Percentiles rank a stretch among this genome's conserved stretches.
phyloP scores from a whole-genome alignment of 768 basidiomycete genomes.

The Hortiboletus campestris region DNA sequence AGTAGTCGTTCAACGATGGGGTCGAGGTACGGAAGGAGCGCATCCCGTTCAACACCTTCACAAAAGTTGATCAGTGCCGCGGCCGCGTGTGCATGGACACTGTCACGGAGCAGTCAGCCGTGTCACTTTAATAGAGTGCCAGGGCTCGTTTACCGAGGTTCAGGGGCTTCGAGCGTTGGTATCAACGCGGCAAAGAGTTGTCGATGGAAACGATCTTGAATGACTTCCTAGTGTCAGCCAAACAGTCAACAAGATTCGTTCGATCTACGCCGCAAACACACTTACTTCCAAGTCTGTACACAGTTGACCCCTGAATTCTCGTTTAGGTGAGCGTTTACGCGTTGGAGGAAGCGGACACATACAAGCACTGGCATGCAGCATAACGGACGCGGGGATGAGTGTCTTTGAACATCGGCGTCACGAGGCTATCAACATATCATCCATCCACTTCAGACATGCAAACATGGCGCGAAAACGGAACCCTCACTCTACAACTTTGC shows the following conservation, averaged over 20 bases:
- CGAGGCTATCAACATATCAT: slow-evolving; percentile 45
- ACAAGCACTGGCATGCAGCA: slow-evolving; percentile 87
- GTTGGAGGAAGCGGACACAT: slow-evolving; percentile 27
- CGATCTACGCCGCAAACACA: background rate
- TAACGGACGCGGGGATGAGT: slow-evolving; percentile 69
- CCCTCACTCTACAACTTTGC: slow-evolving; percentile 75
- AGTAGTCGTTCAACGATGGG: slow-evolving; percentile 64
- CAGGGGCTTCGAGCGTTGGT: slow-evolving; percentile 70
- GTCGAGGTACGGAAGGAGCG: slow-evolving; percentile 75
- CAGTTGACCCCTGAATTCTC: slow-evolving; percentile 65
- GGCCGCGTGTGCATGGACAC: slow-evolving; percentile 84
- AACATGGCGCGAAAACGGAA: background rate
- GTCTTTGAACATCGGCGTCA: slow-evolving; percentile 76
- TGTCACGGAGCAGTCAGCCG: slow-evolving; percentile 27
- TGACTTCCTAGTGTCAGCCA: slow-evolving; percentile 52
- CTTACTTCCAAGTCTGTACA: slow-evolving; percentile 85
- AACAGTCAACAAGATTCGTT: background rate
- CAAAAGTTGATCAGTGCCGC: slow-evolving; percentile 91
- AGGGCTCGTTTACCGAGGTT: slow-evolving; percentile 51
- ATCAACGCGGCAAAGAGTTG: slow-evolving; percentile 71
- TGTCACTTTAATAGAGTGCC: background rate
- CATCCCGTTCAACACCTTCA: slow-evolving; percentile 75
- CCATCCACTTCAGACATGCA: background rate
- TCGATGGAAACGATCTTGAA: slow-evolving; percentile 69
- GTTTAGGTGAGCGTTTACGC: background rate